Base-by-base conservation (phyloP, 352 stramenopile species). In the Phytopythium delawarense region DNA sequence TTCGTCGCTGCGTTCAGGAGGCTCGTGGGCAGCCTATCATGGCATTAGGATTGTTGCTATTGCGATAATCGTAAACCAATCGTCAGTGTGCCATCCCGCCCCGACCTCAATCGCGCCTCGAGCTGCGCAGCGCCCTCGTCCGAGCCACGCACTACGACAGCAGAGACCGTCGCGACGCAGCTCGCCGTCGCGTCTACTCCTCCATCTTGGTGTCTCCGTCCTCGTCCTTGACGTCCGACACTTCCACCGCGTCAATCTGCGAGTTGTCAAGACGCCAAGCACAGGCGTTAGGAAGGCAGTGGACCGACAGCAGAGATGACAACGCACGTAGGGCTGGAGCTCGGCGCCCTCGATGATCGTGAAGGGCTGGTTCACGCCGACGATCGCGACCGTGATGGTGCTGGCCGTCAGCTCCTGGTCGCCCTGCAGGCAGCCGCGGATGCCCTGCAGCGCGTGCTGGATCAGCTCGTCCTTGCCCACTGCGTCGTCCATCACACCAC, bases 381-480 rank as follows among this genome's bases (percentile, higher is more conserved):
- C 92, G 68, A 99, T 78, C 2, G 88, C 91, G 67, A 99, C 86
- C 54, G 87, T 91, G 37, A 96, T 86, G 80, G 96, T 99, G 51
- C 92, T 92, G 40, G 80, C 80, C 45, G 92, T 98, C 53, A 99
- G 80, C 63, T 99, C 96, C 74, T 95, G 92, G 78, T 99, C 95
- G 42, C 92, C 94, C 62, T 95, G 87, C n/a, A 99, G 89, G 66
- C 95, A 99, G 67, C 96, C 97, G 37, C 96, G 91, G 62, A 99
- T 83, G 2, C 94, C 97, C 72, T 98, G 96, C 44, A 99, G 75
- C 35, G 96, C 97, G 81, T 99, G 98, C 73, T 99, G 97, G 68
- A 99, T 99, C 54, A 99, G 84, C 59, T 99, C 96, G 64, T 99
- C 97, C 65, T 89, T 87, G 65, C 69, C 73, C 65, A 92, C 87